A percentile compares a stretch with the other conserved stretches of the same genome.
Evolutionary conservation across 495 filamentous ascomycete species (phyloP).

Genomic region (Rostrohypoxylon terebratum): DNA sequence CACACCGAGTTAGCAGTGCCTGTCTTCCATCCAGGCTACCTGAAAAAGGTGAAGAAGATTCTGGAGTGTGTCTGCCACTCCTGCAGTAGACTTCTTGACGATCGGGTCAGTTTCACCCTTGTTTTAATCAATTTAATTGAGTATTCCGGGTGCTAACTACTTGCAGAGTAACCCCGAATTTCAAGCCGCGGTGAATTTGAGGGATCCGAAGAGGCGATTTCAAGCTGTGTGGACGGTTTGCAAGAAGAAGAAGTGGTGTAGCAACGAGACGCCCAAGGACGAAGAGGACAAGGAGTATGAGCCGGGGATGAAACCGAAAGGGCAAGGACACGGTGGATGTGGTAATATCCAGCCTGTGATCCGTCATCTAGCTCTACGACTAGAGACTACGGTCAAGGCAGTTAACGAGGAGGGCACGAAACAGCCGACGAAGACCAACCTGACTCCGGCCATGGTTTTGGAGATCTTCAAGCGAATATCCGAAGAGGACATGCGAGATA

Average conservation of each 20-base stretch:
- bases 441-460: constrained; percentile 85
- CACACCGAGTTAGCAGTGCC: constrained; percentile 96
- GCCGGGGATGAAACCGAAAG: constrained; percentile 60
- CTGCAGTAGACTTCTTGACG: constrained; percentile 93
- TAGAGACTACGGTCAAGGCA: constrained; percentile 66
- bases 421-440: constrained; percentile 85
- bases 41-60: constrained; percentile 97
- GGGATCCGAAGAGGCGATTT: constrained; percentile 94
- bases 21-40: constrained; percentile 94
- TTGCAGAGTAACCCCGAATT: constrained; percentile 84
- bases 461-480: constrained; percentile 87
- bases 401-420: constrained; percentile 80
- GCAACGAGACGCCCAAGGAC: constrained; percentile 72
- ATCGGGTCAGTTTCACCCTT: constrained; percentile 82
- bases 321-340: constrained; percentile 82
- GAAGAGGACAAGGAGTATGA: constrained; percentile 70
- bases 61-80: constrained; percentile 98
- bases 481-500: constrained; percentile 80
- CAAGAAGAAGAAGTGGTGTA: constrained; percentile 86
- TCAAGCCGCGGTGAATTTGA: constrained; percentile 78
- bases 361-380: constrained; percentile 82
- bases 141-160: constrained; percentile 73
- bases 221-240: constrained; percentile 85
- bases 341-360: constrained; percentile 91
- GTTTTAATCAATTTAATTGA: constrained; percentile 55